Conservation (phyloP, 108 stramenopile species). For the Nannochloropsis oceanica region DNA sequence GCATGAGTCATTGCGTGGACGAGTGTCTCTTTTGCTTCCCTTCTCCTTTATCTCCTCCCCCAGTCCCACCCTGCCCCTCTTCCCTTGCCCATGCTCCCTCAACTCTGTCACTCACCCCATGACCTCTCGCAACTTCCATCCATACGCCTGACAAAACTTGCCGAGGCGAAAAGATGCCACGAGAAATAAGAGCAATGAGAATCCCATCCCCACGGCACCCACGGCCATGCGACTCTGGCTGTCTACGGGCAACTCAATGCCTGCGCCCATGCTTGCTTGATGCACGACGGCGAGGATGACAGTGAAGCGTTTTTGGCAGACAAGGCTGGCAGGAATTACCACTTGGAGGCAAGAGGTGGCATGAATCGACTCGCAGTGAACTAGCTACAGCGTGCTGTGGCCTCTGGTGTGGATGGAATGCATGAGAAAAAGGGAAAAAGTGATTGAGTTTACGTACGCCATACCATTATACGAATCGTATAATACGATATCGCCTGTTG, state of each 20-base stretch:
- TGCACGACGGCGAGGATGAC: too few relatives aligned
- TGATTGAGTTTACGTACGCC: too few relatives aligned
- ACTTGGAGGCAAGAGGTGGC: too few relatives aligned
- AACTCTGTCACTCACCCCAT: not conserved
- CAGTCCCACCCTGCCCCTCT: not conserved
- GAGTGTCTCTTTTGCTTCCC: not conserved
- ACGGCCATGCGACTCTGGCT: not conserved
- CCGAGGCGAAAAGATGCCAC: not conserved
- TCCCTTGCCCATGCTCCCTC: not conserved
- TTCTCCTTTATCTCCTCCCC: not conserved
- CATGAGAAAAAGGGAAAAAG: too few relatives aligned
- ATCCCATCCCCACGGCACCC: not conserved
- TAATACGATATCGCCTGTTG: too few relatives aligned
- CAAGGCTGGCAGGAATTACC: too few relatives aligned
- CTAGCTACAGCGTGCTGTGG: too few relatives aligned
- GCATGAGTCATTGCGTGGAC: not conserved
- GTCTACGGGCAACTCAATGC: not conserved
- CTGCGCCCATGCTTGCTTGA: not conserved
- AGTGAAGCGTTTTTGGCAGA: too few relatives aligned
- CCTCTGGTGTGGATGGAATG: too few relatives aligned
- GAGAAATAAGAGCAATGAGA: not conserved
- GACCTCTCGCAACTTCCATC: not conserved
- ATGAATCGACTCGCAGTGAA: too few relatives aligned
- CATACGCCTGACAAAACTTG: not conserved
- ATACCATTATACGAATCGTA: too few relatives aligned